These are phyloP conservation scores for Chrysoporthe deuterocubensis DNA, from an alignment of 2,329 filamentous ascomycete genomes.

Conservation along the genomic window DNA sequence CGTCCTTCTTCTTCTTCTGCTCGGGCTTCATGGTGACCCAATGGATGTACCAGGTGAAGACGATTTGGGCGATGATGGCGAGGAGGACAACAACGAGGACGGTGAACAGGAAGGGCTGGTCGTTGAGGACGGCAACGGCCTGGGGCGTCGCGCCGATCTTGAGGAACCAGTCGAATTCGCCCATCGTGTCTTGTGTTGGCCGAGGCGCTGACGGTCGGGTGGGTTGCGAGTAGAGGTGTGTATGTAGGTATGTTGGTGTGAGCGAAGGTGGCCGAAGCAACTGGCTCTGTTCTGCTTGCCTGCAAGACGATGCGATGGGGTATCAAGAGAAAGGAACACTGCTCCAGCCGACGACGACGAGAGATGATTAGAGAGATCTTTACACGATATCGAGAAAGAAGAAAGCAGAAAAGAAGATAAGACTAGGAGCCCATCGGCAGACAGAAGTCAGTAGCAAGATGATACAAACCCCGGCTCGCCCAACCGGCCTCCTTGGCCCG, in stretches of 20 bases:
- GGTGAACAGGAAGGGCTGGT: slow-evolving; percentile 63
- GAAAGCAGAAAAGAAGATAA: slow-evolving; percentile 11
- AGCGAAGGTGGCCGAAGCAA: slow-evolving; percentile 9
- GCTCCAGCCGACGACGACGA: slow-evolving; percentile 26
- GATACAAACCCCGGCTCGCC: slow-evolving; percentile 2
- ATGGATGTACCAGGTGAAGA: slow-evolving; percentile 62
- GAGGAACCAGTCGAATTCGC: slow-evolving; percentile 61
- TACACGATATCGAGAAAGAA: neutral
- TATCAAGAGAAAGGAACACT: slow-evolving; percentile 30
- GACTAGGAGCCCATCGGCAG: too few species aligned
- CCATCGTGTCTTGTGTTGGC: slow-evolving; percentile 41
- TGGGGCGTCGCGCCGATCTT: slow-evolving; percentile 61
- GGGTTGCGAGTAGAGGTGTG: slow-evolving; percentile 1
- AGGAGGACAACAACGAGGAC: slow-evolving; percentile 60
- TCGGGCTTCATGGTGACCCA: slow-evolving; percentile 64
- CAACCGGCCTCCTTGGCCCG: slow-evolving; percentile 1
- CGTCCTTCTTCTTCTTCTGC: slow-evolving; percentile 53
- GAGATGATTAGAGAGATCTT: neutral
- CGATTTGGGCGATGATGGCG: slow-evolving; percentile 49
- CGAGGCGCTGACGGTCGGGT: neutral
- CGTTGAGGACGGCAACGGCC: slow-evolving; percentile 63
- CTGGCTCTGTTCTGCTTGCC: slow-evolving; percentile 24
- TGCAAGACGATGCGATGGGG: slow-evolving; percentile 20
- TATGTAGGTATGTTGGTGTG: neutral
- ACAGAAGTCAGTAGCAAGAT: neutral